These are phyloP conservation scores for Diaporthe velutina DNA, from an alignment of 2,329 filamentous ascomycete genomes.

Conservation along the genomic window DNA sequence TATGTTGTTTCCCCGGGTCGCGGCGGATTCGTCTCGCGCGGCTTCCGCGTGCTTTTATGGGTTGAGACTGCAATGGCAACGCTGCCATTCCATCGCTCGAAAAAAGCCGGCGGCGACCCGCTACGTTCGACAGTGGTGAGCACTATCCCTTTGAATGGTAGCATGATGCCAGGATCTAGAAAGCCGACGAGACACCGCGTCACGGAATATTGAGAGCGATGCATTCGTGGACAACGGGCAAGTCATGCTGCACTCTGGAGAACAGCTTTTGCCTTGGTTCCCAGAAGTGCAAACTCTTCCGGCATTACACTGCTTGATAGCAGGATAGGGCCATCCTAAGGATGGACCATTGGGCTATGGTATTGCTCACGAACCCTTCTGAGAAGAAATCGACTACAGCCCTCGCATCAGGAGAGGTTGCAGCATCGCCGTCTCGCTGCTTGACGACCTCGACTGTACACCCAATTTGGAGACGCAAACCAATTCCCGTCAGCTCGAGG, in stretches of 20 bases:
- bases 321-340: not conserved
- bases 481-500: not conserved
- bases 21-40: too few species aligned
- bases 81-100: too few species aligned
- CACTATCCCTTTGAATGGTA: not conserved
- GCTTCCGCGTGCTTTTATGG: not conserved
- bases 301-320: too few species aligned
- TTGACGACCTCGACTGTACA: not conserved
- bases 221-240: not conserved
- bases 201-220: not conserved
- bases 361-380: not conserved
- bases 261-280: not conserved
- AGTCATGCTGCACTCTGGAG: not conserved
- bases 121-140: not conserved
- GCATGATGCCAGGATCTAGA: not conserved
- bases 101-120: not conserved
- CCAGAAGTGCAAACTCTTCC: not conserved
- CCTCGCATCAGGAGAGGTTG: not conserved
- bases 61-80: not conserved
- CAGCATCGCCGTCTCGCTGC: not conserved
- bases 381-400: not conserved
- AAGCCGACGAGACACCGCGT: not conserved
- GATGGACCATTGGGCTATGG: not conserved
- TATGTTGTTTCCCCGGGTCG: not conserved
- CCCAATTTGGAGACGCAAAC: not conserved